A percentile compares a stretch with the other conserved stretches of the same genome.
phyloP scores from a whole-genome alignment of 2,329 filamentous ascomycete species.

The Cordyceps fumosorosea region DNA sequence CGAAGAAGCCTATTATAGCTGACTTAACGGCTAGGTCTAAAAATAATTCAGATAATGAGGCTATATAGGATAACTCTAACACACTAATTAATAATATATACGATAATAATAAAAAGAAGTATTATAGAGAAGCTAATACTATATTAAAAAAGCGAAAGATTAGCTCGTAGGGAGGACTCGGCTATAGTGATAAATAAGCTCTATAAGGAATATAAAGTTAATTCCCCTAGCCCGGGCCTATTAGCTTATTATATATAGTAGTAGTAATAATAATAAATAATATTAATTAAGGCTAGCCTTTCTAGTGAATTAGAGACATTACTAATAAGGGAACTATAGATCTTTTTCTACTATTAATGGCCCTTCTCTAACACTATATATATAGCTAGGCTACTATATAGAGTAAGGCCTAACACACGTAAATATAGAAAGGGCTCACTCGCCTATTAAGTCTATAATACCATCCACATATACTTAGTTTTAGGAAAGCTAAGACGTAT shows the following conservation, averaged over 20 bases:
- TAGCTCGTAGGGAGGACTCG: neutral
- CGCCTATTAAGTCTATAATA: too few relatives aligned
- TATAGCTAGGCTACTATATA: too few relatives aligned
- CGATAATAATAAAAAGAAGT: neutral
- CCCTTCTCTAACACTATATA: too few relatives aligned
- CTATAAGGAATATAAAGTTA: neutral
- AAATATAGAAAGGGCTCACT: too few relatives aligned
- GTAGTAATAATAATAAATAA: too few relatives aligned
- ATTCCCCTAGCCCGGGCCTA: neutral
- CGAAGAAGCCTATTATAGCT: neutral
- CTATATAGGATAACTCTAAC: neutral
- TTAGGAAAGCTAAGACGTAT: too few relatives aligned
- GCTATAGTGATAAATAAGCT: neutral
- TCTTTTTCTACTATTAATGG: too few relatives aligned
- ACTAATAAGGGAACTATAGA: too few relatives aligned
- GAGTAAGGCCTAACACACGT: too few relatives aligned
- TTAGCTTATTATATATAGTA: neutral
- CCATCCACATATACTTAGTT: too few relatives aligned
- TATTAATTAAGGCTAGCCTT: too few relatives aligned
- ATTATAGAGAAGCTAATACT: neutral
- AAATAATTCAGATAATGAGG: neutral
- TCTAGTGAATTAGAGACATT: too few relatives aligned
- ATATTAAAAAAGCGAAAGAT: neutral
- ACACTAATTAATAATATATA: neutral
- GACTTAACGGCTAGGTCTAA: neutral